These are phyloP conservation scores for Carnegiea gigantea DNA, from an alignment of 179 eudicot genomes.

Conservation along the genomic window DNA sequence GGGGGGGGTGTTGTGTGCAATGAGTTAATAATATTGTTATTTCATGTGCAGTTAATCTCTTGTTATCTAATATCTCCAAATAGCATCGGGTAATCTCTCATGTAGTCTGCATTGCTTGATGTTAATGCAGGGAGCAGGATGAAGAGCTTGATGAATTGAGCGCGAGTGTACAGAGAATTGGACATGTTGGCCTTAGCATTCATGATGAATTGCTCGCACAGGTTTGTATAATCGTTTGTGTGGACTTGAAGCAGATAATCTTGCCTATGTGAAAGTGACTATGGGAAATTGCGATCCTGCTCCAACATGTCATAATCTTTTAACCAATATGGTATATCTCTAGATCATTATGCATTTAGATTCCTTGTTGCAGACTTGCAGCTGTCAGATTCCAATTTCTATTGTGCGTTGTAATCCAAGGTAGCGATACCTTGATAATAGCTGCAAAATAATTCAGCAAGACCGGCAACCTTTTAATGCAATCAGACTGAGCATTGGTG, in stretches of 20 bases:
- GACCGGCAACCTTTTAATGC: too few species aligned
- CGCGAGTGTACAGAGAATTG: conserved; percentile 84
- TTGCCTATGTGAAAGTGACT: not conserved
- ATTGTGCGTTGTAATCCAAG: not conserved
- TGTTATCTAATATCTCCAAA: not conserved
- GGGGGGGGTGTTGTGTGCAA: not conserved
- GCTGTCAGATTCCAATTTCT: not conserved
- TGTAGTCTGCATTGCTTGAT: conserved; percentile 5
- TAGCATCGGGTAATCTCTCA: not conserved
- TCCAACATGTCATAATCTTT: not conserved
- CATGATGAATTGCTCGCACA: conserved; percentile 92
- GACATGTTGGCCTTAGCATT: conserved; percentile 85
- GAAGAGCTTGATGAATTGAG: conserved; percentile 90
- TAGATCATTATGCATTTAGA: not conserved
- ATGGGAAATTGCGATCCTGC: not conserved
- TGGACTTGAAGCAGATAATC: conserved; percentile 1
- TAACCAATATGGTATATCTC: not conserved
- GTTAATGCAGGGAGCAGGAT: conserved; percentile 75
- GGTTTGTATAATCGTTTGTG: conserved; percentile 34
- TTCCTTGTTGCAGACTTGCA: not conserved
- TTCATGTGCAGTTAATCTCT: not conserved
- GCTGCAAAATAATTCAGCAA: too few species aligned
- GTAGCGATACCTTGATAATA: too few species aligned
- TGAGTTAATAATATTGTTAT: not conserved
- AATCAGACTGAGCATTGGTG: too few species aligned